phyloP scores from a whole-genome alignment of 148 eudicot species.

The Suaeda aralocaspica region DNA sequence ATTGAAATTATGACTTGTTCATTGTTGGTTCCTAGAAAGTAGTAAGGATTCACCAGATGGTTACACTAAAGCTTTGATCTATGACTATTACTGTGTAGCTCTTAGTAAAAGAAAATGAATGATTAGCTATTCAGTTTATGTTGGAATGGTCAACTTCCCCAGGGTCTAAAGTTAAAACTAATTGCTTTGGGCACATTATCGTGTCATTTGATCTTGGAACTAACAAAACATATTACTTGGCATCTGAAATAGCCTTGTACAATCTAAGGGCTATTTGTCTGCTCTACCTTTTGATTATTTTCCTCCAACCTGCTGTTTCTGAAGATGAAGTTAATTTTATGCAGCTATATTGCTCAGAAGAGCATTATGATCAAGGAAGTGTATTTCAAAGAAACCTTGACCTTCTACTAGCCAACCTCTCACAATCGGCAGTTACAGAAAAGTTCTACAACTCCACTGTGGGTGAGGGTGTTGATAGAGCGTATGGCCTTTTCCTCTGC shows the following conservation, averaged over 20 bases:
- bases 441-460: slow-evolving; percentile 11
- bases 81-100: neutral
- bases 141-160: too few species aligned
- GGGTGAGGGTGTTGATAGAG: slow-evolving; percentile 9
- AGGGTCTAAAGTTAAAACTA: too few species aligned
- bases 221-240: neutral
- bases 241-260: neutral
- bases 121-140: too few species aligned
- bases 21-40: slow-evolving; percentile 10
- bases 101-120: neutral
- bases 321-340: slow-evolving; percentile 16
- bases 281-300: slow-evolving; percentile 4
- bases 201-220: neutral
- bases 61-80: neutral
- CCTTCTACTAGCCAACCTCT: slow-evolving; percentile 6
- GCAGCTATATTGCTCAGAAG: slow-evolving; percentile 8
- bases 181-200: too few species aligned
- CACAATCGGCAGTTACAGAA: neutral
- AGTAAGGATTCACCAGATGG: neutral
- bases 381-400: slow-evolving; percentile 7
- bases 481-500: slow-evolving; percentile 18
- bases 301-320: neutral
- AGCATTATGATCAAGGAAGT: slow-evolving; percentile 12
- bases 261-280: neutral
- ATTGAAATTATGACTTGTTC: too few species aligned